phyloP scores from a whole-genome alignment of 495 filamentous ascomycete genomes.

The Trichoderma gamsii region DNA sequence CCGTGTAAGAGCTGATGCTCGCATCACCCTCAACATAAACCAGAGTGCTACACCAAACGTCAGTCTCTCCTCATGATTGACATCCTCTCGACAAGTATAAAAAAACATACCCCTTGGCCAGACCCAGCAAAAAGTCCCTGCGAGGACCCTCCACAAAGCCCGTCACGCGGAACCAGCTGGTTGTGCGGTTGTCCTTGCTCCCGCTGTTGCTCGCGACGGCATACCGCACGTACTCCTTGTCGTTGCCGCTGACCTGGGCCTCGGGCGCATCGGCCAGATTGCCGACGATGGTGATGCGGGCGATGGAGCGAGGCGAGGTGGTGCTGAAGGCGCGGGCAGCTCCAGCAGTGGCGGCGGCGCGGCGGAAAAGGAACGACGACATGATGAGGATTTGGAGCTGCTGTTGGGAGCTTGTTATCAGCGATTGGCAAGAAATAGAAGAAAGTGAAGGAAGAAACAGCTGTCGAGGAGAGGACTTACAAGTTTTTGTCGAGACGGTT shows the following conservation, averaged over 20 bases:
- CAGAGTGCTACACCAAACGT: constrained; percentile 44
- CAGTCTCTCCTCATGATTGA: background rate
- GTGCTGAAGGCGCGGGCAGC: constrained; percentile 51
- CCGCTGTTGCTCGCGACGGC: constrained; percentile 55
- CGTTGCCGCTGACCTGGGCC: constrained; percentile 58
- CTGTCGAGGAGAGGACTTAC: background rate
- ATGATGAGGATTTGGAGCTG: constrained; percentile 18
- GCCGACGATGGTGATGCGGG: constrained; percentile 60
- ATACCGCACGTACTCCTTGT: constrained; percentile 61
- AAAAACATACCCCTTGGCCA: constrained; percentile 71
- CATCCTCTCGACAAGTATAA: background rate
- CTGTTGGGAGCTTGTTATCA: too few species aligned
- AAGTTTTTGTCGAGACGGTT: too few species aligned
- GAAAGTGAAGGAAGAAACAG: background rate
- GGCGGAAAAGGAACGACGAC: constrained; percentile 38
- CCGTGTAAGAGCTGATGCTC: constrained; percentile 52
- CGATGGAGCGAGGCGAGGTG: constrained; percentile 51
- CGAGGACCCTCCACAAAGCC: constrained; percentile 58
- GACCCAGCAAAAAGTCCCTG: constrained; percentile 56
- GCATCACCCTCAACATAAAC: constrained; percentile 72
- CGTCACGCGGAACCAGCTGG: constrained; percentile 70
- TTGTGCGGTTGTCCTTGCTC: constrained; percentile 52
- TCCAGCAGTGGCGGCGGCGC: constrained; percentile 31
- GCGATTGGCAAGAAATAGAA: background rate
- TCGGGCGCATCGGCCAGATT: constrained; percentile 64